Percentiles rank a stretch among this genome's conserved stretches.
Evolutionary conservation across 768 basidiomycete genomes (phyloP).

Genomic region (Hygrocybe punicea): DNA sequence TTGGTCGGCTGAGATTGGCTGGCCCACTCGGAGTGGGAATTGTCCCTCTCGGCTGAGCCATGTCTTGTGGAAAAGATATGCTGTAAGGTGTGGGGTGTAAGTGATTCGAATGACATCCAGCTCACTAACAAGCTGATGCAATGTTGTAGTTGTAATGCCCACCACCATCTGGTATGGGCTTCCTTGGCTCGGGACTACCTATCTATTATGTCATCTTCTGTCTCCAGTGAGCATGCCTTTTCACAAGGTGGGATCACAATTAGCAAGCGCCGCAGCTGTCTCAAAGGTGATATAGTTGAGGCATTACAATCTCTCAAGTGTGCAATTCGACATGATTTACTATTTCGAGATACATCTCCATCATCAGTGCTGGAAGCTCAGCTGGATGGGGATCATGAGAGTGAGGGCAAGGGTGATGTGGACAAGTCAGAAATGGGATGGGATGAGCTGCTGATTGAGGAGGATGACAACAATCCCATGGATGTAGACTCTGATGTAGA

Average conservation of each 20-base stretch:
- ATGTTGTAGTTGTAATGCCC: no score
- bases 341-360: no score
- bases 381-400: neutral
- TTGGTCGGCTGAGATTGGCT: no score
- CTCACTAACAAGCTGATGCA: no score
- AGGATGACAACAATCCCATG: neutral
- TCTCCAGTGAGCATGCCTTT: conserved; percentile 42
- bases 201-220: conserved; percentile 38
- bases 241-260: conserved; percentile 40
- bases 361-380: neutral
- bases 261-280: conserved; percentile 30
- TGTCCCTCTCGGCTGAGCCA: no score
- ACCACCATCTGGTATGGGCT: conserved; percentile 32
- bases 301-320: conserved; percentile 33
- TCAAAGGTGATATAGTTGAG: conserved; percentile 37
- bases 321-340: conserved; percentile 17
- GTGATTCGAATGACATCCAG: no score
- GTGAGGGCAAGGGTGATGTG: conserved; percentile 4
- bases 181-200: conserved; percentile 38
- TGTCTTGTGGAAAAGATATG: no score
- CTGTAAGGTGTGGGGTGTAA: no score
- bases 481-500: no score
- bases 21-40: no score
- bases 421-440: conserved; percentile 1
- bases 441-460: conserved; percentile 3